A percentile compares a stretch with the other conserved stretches of the same genome.
phyloP scores from a whole-genome alignment of 148 eudicot genomes.

The Chenopodium berlandieri region DNA sequence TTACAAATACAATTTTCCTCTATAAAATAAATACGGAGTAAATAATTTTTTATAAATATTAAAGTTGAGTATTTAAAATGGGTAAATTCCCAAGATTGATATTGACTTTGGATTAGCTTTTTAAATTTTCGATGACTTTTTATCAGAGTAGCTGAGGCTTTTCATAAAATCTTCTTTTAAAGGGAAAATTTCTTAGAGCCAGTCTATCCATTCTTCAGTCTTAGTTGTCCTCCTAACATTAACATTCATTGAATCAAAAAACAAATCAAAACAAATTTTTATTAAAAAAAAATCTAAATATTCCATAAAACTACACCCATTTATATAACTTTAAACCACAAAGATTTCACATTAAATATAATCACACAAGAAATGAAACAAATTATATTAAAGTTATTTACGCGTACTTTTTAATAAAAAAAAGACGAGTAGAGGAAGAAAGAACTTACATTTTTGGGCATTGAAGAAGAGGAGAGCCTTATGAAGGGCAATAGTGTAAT shows the following conservation, averaged over 20 bases:
- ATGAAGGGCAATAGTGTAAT: constrained; percentile 49
- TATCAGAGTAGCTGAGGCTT: background rate
- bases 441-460: constrained; percentile 58
- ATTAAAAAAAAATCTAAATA: background rate
- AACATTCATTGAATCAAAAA: background rate
- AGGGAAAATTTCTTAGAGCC: background rate
- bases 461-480: constrained; percentile 62
- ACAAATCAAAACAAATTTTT: background rate
- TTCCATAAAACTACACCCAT: background rate
- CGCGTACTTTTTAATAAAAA: background rate
- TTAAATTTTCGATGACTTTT: background rate
- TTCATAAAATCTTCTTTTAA: background rate
- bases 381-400: background rate
- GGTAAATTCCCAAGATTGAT: background rate
- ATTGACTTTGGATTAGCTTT: background rate
- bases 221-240: background rate
- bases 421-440: background rate
- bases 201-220: background rate
- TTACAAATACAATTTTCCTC: too few species aligned
- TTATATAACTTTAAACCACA: background rate
- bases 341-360: background rate
- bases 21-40: too few species aligned
- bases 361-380: background rate
- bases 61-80: background rate
- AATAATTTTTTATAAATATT: background rate